phyloP scores from a whole-genome alignment of 2,329 filamentous ascomycete genomes.

The Fusarium xyrophilum region DNA sequence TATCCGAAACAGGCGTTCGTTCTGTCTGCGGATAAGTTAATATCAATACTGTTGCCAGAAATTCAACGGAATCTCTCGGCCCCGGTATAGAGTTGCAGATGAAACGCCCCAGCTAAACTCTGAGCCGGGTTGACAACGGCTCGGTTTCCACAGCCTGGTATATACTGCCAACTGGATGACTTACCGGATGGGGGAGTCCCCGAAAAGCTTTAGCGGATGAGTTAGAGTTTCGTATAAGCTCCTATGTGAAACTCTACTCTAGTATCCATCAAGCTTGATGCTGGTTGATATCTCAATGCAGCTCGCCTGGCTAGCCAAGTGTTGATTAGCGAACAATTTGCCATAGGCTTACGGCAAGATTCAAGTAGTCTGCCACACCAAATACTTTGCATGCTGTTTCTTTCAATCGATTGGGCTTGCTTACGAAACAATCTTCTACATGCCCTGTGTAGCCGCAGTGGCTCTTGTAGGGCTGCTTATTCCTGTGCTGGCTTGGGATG shows the following conservation, averaged over 20 bases:
- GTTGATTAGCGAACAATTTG: conserved; percentile 5
- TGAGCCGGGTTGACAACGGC: conserved; percentile 11
- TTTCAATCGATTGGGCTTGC: neutral
- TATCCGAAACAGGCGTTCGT: conserved; percentile 12
- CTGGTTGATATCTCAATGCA: neutral
- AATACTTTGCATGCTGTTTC: neutral
- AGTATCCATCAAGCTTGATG: neutral
- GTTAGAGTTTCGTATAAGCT: conserved; percentile 22
- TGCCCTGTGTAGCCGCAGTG: conserved; percentile 23
- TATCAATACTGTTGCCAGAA: neutral
- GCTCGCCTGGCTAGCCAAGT: neutral
- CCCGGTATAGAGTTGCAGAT: conserved; percentile 10
- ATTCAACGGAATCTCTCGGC: neutral
- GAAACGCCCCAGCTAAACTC: conserved; percentile 31
- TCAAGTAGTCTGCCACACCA: conserved; percentile 3
- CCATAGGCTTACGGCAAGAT: neutral
- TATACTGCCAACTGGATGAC: neutral
- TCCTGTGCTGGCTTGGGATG: conserved; percentile 13
- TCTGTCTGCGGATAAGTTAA: neutral
- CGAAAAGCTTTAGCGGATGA: conserved; percentile 17
- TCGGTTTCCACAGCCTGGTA: neutral
- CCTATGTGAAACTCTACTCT: neutral
- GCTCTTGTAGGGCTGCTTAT: conserved; percentile 37
- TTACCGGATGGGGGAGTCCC: conserved; percentile 33
- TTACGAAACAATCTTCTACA: neutral